Conservation (phyloP, 1,284 basidiomycete genomes). For the Trametes hirsuta region DNA sequence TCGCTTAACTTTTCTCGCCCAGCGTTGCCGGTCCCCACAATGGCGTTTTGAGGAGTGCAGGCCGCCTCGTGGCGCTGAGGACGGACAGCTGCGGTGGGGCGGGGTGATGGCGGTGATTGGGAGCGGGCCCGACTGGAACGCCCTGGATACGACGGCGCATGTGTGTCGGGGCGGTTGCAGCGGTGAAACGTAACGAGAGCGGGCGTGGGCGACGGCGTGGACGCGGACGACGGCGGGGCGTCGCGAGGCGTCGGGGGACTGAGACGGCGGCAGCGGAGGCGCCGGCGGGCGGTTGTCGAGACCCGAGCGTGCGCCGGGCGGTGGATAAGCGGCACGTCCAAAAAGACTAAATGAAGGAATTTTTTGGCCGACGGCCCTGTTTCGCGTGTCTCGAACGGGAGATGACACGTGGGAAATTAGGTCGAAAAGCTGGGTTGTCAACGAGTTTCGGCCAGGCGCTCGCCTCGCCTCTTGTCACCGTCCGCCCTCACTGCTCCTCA, state of each 20-base stretch:
- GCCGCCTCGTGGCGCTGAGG: constrained; percentile 10
- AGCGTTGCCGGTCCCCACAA: too few relatives aligned
- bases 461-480: constrained; percentile 27
- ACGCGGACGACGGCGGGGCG: constrained; percentile 4
- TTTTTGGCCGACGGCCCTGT: constrained; percentile 28
- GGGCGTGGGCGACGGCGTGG: neutral
- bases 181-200: constrained; percentile 12
- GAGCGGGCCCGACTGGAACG: constrained; percentile 10
- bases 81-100: neutral
- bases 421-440: constrained; percentile 29
- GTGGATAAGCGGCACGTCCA: constrained; percentile 15
- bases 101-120: constrained; percentile 17
- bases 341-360: constrained; percentile 28
- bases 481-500: constrained; percentile 22
- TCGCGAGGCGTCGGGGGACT: constrained; percentile 18
- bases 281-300: constrained; percentile 1
- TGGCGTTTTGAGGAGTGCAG: constrained; percentile 12
- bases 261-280: neutral
- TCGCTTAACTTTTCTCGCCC: too few relatives aligned
- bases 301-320: constrained; percentile 14
- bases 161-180: constrained; percentile 1
- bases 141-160: constrained; percentile 1
- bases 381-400: constrained; percentile 24
- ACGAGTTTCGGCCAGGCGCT: constrained; percentile 28
- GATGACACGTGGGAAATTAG: constrained; percentile 26